These are phyloP conservation scores for Prunella vulgaris DNA, from an alignment of 257 asterid genomes.

Conservation along the genomic window DNA sequence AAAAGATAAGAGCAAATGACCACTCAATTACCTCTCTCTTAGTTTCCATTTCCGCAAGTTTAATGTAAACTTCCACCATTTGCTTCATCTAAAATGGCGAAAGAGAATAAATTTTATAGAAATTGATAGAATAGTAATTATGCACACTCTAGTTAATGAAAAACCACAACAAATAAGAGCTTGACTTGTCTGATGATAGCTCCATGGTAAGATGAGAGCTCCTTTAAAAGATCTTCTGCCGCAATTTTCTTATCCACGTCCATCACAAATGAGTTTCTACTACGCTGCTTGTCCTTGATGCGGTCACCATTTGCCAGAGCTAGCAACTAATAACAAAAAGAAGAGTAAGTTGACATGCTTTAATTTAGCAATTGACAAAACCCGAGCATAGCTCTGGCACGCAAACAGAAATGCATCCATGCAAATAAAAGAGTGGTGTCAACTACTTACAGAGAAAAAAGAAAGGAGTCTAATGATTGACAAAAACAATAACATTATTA, in stretches of 20 bases:
- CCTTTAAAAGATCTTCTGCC: constrained; percentile 83
- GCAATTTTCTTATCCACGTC: constrained; percentile 94
- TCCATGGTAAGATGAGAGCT: constrained; percentile 73
- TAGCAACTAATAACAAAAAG: constrained; percentile 55
- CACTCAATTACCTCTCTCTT: constrained; percentile 69
- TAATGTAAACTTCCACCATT: constrained; percentile 97
- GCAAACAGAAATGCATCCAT: constrained; percentile 1
- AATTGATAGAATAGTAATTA: constrained; percentile 12
- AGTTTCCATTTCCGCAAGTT: constrained; percentile 96
- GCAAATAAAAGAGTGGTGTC: constrained; percentile 10
- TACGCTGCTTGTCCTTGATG: constrained; percentile 95
- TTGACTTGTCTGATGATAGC: constrained; percentile 70
- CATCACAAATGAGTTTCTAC: constrained; percentile 88
- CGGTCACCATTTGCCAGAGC: constrained; percentile 98
- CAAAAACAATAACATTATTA: background rate
- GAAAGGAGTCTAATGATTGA: background rate
- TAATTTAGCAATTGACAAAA: constrained; percentile 8
- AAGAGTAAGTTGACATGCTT: constrained; percentile 13
- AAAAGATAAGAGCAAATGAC: constrained; percentile 17
- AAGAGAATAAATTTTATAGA: constrained; percentile 20
- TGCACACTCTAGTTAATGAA: constrained; percentile 1
- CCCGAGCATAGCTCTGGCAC: constrained; percentile 12
- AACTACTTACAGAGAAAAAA: background rate
- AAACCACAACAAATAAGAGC: constrained; percentile 21
- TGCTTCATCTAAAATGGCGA: constrained; percentile 69